phyloP scores from a whole-genome alignment of 495 filamentous ascomycete species.

The Hyaloscypha hepaticicola region DNA sequence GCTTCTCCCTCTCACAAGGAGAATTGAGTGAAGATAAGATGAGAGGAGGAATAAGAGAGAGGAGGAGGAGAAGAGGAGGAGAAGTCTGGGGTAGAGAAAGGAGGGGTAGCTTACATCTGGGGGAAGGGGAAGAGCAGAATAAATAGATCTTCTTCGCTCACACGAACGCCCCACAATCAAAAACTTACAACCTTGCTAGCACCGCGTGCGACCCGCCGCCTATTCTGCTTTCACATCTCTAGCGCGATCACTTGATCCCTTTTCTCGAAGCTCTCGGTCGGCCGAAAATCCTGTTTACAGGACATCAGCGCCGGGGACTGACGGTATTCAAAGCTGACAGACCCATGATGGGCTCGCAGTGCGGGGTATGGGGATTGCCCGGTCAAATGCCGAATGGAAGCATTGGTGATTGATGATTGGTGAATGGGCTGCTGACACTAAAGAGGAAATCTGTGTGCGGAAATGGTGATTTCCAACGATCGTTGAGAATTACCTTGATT shows the following conservation, averaged over 20 bases:
- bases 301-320: constrained; percentile 3
- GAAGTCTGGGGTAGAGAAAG: background rate
- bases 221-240: background rate
- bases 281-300: background rate
- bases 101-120: background rate
- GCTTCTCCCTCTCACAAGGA: background rate
- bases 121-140: background rate
- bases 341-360: background rate
- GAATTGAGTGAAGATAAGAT: background rate
- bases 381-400: background rate
- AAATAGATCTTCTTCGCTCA: background rate
- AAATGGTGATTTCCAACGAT: too few species aligned
- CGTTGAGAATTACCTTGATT: too few species aligned
- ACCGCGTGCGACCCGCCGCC: background rate
- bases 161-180: background rate
- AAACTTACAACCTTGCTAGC: background rate
- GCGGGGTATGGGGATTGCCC: constrained; percentile 9
- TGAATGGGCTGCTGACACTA: too few species aligned
- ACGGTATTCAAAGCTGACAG: background rate
- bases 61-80: constrained; percentile 1
- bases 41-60: background rate
- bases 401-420: too few species aligned
- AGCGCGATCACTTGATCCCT: background rate
- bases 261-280: background rate
- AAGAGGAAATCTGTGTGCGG: too few species aligned